Conservation (phyloP, 169 alveolate genomes). For the Miamiensis avidus region DNA sequence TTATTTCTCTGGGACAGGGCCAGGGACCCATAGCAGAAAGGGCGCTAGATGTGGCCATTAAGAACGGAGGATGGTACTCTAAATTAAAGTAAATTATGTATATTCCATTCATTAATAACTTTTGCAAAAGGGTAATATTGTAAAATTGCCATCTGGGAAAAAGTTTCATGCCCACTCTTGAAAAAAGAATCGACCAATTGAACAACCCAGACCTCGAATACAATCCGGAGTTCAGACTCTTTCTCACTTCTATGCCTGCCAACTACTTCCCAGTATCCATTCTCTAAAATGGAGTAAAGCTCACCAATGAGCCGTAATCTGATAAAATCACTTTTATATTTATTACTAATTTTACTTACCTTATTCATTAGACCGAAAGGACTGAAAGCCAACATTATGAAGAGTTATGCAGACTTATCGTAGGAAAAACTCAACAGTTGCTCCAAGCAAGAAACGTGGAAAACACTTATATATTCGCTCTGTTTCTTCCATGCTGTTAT, state of each 20-base stretch:
- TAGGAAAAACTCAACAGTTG: constrained; percentile 72
- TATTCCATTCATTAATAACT: constrained; percentile 47
- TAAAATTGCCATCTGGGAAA: constrained; percentile 81
- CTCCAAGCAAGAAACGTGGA: constrained; percentile 62
- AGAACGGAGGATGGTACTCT: constrained; percentile 49
- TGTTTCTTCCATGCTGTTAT: constrained; percentile 87
- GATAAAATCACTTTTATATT: no score
- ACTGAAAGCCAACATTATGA: constrained; percentile 71
- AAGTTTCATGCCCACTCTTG: constrained; percentile 83
- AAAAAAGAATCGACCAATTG: constrained; percentile 62
- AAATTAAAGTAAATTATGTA: no score
- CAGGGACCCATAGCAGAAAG: constrained; percentile 76
- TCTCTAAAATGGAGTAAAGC: constrained; percentile 82
- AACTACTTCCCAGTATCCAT: constrained; percentile 85
- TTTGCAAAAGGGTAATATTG: constrained; percentile 54
- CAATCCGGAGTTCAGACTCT: constrained; percentile 76
- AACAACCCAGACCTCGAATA: constrained; percentile 48
- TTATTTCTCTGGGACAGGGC: constrained; percentile 86
- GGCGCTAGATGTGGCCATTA: constrained; percentile 51
- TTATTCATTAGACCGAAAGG: constrained; percentile 75
- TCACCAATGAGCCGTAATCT: constrained; percentile 84
- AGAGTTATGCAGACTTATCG: constrained; percentile 64
- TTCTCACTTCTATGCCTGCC: constrained; percentile 87
- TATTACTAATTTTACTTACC: no score
- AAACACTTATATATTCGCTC: constrained; percentile 68